Evolutionary conservation across 1,284 basidiomycete species (phyloP).

Genomic region (Rhodotorula mucilaginosa): DNA sequence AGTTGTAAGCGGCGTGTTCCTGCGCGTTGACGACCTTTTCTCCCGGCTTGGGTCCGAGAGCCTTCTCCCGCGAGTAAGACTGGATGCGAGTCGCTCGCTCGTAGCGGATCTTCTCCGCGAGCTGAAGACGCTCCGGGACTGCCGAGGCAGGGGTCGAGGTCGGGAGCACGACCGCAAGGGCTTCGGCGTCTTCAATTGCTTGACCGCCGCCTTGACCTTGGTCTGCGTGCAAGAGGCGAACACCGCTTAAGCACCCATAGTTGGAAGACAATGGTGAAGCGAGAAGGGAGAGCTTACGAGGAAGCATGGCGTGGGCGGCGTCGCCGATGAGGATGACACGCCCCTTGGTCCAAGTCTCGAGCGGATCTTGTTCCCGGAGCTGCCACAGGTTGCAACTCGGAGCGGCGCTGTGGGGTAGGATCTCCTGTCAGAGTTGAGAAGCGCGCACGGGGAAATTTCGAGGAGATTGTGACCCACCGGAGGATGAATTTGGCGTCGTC

Average conservation of each 20-base stretch:
- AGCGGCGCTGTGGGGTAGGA: constrained; percentile 34
- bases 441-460: constrained; percentile 58
- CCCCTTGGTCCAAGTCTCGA: constrained; percentile 43
- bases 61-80: constrained; percentile 42
- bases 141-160: constrained; percentile 8
- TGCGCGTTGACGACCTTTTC: constrained; percentile 38
- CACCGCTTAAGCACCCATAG: not conserved
- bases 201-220: constrained; percentile 45
- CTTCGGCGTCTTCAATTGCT: constrained; percentile 46
- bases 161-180: constrained; percentile 37
- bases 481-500: constrained; percentile 34
- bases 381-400: constrained; percentile 43
- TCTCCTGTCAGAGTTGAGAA: constrained; percentile 40
- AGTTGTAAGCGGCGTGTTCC: constrained; percentile 41
- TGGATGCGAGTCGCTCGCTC: constrained; percentile 44
- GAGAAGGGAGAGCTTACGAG: not conserved
- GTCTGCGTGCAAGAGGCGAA: not conserved
- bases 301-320: constrained; percentile 46
- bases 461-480: constrained; percentile 51
- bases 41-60: constrained; percentile 23
- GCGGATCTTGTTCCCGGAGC: constrained; percentile 46
- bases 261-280: not conserved
- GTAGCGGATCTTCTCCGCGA: constrained; percentile 41
- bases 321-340: constrained; percentile 47
- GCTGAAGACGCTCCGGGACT: constrained; percentile 31